Conservation (phyloP, 208 protist genomes). For the Trypanosoma caninum region DNA sequence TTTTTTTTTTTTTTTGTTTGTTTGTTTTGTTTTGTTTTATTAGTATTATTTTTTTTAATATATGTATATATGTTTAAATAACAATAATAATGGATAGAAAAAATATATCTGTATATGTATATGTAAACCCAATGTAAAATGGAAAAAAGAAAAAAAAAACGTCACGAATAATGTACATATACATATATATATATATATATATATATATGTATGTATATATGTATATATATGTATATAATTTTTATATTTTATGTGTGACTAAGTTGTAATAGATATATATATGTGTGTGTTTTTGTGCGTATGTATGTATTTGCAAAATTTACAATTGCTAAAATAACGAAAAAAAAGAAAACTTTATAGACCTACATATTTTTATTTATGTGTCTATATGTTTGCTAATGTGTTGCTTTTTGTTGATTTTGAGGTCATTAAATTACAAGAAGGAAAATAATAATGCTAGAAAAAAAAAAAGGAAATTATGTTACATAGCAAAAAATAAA, state of each 20-base stretch:
- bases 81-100: neutral
- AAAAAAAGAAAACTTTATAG: neutral
- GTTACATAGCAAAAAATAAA: too few species aligned
- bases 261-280: too few species aligned
- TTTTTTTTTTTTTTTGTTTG: neutral
- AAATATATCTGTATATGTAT: neutral
- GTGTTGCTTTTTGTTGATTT: too few species aligned
- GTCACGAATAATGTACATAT: neutral
- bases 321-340: neutral
- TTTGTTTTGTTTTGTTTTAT: neutral
- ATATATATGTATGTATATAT: constrained; percentile 12
- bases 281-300: neutral
- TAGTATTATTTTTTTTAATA: neutral
- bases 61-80: neutral
- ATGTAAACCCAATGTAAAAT: neutral
- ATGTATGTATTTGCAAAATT: neutral
- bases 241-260: neutral
- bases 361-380: neutral
- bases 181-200: constrained; percentile 16
- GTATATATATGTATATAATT: constrained; percentile 6
- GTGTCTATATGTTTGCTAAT: too few species aligned
- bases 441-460: too few species aligned
- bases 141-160: neutral
- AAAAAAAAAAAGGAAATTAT: too few species aligned
- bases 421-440: too few species aligned